Base-by-base conservation (phyloP, 2,329 filamentous ascomycete species). In the Penicillium expansum region DNA sequence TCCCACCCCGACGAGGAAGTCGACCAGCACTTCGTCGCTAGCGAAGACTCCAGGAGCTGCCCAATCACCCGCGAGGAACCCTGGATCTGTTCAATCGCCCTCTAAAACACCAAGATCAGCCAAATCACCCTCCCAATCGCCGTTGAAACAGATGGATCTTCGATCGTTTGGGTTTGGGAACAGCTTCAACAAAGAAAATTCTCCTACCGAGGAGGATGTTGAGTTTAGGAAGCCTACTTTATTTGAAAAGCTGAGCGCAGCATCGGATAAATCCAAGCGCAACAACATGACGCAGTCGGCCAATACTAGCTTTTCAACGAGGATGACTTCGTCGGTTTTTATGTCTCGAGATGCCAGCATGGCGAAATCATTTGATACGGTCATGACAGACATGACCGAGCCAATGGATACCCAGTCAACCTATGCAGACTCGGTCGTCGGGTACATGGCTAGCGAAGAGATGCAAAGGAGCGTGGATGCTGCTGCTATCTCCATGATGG, bases 321-420 rank as follows among this genome's bases (percentile, higher is more conserved):
- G 60, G 5, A 42, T 60, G 3, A 43, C 52, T 7, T 64, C 67
- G 5, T 53, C 57, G n/a, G 37, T 65, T 3, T 62, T 66, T 32
- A 55, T 61, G 30, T 57, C 62, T 14, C 48, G 52, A 9, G 33
- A 49, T 29, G 35, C 24, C n/a, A 57, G 50, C 7, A 11, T 64
- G 29, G 49, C 54, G 8, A 61, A 56, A 2, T 73, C 71, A 1
- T 74, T 75, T 14, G 62, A 57, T 30, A 71, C 71, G 0, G 68
- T 68, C 38, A 56, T 64, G 20, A 73, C 70, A 1, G 67, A 70
- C 22, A 55, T 64, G 18, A 71, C 69, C 4, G 70, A 70, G 16
- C 62, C 61, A 22, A 57, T 52, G 9, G 64, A 68, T 27, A 62
- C 62, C 7, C 62, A 69, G 27, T 63, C 68, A 14, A 63, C 67